phyloP scores from a whole-genome alignment of 768 basidiomycete genomes.

The Rubroboletus satanas region DNA sequence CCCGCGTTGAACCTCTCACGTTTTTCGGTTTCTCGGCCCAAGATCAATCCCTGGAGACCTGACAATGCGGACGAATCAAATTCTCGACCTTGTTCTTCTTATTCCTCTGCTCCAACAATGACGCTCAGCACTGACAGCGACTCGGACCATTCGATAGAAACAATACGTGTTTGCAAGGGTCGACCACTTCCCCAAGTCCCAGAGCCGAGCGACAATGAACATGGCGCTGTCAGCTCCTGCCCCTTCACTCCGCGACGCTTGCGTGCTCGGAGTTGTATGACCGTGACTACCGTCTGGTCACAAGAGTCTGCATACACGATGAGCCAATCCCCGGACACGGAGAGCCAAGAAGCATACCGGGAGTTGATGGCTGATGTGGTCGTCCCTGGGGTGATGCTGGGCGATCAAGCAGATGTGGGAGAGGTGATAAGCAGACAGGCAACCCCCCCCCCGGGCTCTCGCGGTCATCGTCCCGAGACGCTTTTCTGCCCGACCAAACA shows the following conservation, averaged over 20 bases:
- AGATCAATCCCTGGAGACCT: background rate
- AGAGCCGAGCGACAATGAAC: background rate
- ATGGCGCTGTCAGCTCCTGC: background rate
- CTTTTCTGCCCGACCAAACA: constrained; percentile 3
- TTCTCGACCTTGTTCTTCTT: background rate
- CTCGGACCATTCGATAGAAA: constrained; percentile 4
- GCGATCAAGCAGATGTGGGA: background rate
- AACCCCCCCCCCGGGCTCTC: background rate
- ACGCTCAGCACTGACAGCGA: background rate
- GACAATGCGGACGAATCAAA: background rate
- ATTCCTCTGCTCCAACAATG: background rate
- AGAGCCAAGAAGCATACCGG: constrained; percentile 1
- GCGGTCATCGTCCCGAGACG: background rate
- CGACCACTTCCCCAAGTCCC: constrained; percentile 11
- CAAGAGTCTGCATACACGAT: constrained; percentile 42
- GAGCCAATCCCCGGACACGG: constrained; percentile 17
- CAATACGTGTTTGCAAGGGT: background rate
- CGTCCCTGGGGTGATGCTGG: background rate
- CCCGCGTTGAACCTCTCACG: constrained; percentile 3
- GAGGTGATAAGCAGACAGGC: background rate
- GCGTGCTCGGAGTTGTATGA: constrained; percentile 6
- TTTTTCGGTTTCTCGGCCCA: constrained; percentile 1
- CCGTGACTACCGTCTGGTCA: constrained; percentile 25
- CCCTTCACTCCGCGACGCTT: background rate
- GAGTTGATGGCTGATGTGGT: background rate